Base-by-base conservation (phyloP, 1,139 yeast species). In the Meyerozyma elateridarum region DNA sequence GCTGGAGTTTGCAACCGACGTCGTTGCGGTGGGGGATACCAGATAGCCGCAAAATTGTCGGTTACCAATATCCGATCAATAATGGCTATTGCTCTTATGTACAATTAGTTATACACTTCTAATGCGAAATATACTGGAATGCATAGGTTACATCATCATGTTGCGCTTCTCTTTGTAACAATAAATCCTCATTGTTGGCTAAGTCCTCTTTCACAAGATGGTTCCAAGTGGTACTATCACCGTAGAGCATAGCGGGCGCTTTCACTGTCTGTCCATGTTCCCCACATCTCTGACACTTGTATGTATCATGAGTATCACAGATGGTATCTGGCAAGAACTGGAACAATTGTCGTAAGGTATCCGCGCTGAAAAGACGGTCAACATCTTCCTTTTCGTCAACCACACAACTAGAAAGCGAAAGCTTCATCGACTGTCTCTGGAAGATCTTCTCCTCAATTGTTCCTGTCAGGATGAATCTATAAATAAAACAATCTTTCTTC, bases 221-320 rank as follows among this genome's bases (percentile, higher is more conserved):
- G 53, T 91, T 89, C 99, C 99, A 91, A 0, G 96, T 81, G 0
- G 96, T 91, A 0, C 97, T 85, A 58, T 93, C 99, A 42, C 99
- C 99, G 51, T 93, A 93, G 25, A 91, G 65, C 95, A 91, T 88
- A 1, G 95, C 95, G 0, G 83, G 78, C 0, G 96, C 73, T 45
- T 73, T 79, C 8, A 66, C 51, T 22, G 60, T 42, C 59, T 91
- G 98, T 24, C 76, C 78, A 9, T 69, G 69, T n/a, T 57, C 54
- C 11, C 53, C 51, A 56, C 99, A 91, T 44, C 97, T 68, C 52
- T 79, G 80, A 61, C 99, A 91, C 44, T 83, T 75, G 62, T 78
- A 91, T 1, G 95, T 85, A 42, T 85, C 95, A 50, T 91, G 99
- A 0, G 99, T 91, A 45, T 91, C 95, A 52, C 95, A 88, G 1